A percentile compares a stretch with the other conserved stretches of the same genome.
These are phyloP conservation scores for Kodamaea derodonti DNA, from an alignment of 1,139 yeast genomes.

Conservation along the genomic window DNA sequence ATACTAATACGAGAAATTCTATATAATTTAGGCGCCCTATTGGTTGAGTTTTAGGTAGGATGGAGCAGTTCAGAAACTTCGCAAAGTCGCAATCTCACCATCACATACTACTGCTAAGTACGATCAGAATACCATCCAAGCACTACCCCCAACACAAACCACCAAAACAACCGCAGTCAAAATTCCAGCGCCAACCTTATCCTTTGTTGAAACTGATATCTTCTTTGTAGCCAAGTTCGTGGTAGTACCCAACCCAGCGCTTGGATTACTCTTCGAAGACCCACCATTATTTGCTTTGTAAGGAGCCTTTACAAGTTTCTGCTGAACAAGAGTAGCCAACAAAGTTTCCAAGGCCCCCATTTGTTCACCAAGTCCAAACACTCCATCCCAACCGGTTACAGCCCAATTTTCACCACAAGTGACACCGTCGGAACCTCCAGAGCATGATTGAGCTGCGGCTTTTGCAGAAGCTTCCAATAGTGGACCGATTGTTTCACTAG, in stretches of 20 bases:
- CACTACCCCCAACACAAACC: conserved; percentile 29
- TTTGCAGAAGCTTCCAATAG: conserved; percentile 2
- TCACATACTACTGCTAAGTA: too few relatives aligned
- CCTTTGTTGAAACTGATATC: conserved; percentile 26
- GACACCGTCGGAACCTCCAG: conserved; percentile 8
- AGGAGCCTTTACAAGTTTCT: background rate
- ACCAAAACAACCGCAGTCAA: conserved; percentile 39
- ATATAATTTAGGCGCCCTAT: too few relatives aligned
- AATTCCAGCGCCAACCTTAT: conserved; percentile 44
- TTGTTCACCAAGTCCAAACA: conserved; percentile 8
- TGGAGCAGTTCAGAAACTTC: too few relatives aligned
- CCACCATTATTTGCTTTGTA: conserved; percentile 19
- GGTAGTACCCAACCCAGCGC: conserved; percentile 31
- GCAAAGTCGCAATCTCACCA: too few relatives aligned
- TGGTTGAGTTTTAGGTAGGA: too few relatives aligned
- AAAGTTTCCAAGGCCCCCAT: conserved; percentile 6
- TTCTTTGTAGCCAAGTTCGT: conserved; percentile 21
- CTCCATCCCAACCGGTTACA: conserved; percentile 4
- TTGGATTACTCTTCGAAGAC: conserved; percentile 45
- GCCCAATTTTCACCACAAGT: conserved; percentile 8
- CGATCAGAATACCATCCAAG: conserved; percentile 36
- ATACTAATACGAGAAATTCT: too few relatives aligned
- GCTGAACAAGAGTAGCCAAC: conserved; percentile 1
- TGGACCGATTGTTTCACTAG: conserved; percentile 8
- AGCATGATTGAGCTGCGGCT: conserved; percentile 6